Evolutionary conservation across 2,329 filamentous ascomycete species (phyloP).

Genomic region (Phaeophleospora eucalypticola): DNA sequence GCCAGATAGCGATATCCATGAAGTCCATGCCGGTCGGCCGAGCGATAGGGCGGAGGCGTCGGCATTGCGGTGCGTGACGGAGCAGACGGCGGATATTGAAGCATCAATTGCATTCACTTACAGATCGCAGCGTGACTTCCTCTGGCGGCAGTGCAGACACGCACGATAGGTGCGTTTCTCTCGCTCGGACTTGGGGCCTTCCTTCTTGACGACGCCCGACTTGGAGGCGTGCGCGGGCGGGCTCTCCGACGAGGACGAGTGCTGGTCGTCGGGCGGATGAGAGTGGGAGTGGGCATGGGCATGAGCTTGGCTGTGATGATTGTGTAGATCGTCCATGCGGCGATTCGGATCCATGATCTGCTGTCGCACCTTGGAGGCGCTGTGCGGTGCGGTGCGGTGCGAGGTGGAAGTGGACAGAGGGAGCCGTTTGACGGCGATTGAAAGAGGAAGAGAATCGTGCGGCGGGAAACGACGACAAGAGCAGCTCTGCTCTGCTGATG

Average conservation of each 20-base stretch:
- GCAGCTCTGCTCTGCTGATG: no score
- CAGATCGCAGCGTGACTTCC: conserved; percentile 34
- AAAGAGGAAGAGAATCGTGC: no score
- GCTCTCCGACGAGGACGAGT: conserved; percentile 9
- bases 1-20: conserved; percentile 1
- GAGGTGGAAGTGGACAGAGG: neutral
- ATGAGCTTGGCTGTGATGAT: no score
- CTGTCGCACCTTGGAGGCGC: neutral
- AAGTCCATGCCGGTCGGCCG: no score
- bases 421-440: conserved; percentile 19
- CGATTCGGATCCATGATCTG: neutral
- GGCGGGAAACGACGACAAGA: no score
- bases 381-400: neutral
- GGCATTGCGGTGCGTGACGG: conserved; percentile 5
- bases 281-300: no score
- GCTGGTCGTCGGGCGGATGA: no score
- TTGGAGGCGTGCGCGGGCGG: conserved; percentile 2
- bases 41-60: no score
- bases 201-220: conserved; percentile 1
- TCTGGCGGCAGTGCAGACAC: conserved; percentile 31
- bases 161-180: conserved; percentile 33
- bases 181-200: conserved; percentile 23
- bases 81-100: neutral
- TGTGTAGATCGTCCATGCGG: no score
- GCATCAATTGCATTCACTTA: conserved; percentile 18